These are phyloP conservation scores for Citrullus colocynthis DNA, from an alignment of 306 rosid species.

Conservation along the genomic window DNA sequence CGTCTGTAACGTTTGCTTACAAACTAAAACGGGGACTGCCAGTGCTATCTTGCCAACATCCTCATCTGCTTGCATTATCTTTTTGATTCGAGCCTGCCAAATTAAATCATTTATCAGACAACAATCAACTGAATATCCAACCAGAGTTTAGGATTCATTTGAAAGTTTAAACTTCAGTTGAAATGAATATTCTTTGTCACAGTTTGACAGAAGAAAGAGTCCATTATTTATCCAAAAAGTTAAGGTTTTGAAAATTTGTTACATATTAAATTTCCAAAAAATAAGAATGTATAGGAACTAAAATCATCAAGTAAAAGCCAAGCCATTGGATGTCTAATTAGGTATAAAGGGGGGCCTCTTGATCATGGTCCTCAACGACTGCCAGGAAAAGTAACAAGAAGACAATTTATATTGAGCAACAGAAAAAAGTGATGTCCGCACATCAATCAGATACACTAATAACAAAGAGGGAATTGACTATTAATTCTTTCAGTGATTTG, in stretches of 20 bases:
- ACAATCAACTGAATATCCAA: neutral
- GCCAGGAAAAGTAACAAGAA: neutral
- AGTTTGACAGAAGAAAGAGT: neutral
- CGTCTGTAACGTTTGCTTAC: slow-evolving; percentile 32
- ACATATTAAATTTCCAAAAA: neutral
- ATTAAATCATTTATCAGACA: slow-evolving; percentile 15
- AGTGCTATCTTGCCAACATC: slow-evolving; percentile 92
- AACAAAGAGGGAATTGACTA: neutral
- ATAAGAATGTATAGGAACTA: neutral
- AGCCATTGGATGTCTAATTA: neutral
- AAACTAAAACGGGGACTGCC: slow-evolving; percentile 96
- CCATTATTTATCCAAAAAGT: neutral
- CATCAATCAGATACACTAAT: no score
- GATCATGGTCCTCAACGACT: neutral
- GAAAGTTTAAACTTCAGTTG: neutral
- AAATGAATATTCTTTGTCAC: neutral
- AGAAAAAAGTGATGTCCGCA: no score
- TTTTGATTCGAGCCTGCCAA: slow-evolving; percentile 80
- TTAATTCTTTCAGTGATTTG: neutral
- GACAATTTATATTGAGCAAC: neutral
- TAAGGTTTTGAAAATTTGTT: neutral
- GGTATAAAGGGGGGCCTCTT: neutral
- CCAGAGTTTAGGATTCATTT: neutral
- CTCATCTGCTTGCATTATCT: slow-evolving; percentile 97
- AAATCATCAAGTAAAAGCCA: neutral